Conservation (phyloP, 208 protist genomes). For the Leishmania tropica region DNA sequence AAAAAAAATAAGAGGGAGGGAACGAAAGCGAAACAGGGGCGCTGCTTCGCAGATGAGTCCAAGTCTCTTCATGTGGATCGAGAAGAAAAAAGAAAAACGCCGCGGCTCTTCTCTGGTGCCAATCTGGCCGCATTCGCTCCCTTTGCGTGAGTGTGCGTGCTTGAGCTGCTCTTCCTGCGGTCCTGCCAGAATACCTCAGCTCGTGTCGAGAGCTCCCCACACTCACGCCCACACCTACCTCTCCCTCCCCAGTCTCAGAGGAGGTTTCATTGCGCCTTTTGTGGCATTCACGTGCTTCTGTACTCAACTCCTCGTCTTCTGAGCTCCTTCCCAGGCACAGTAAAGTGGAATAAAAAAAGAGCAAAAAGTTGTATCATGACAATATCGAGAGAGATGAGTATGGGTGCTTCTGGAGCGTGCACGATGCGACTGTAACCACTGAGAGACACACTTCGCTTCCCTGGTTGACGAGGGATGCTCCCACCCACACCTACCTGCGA, state of each 20-base stretch:
- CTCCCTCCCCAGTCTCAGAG: not conserved
- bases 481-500: not conserved
- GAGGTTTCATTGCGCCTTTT: not conserved
- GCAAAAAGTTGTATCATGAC: not conserved
- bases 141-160: not conserved
- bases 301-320: not conserved
- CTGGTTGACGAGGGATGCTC: not conserved
- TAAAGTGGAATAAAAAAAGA: not conserved
- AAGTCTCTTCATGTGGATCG: not conserved
- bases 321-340: not conserved
- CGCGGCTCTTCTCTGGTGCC: not conserved
- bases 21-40: not conserved
- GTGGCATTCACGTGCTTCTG: not conserved
- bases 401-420: not conserved
- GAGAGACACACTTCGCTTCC: not conserved
- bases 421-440: not conserved
- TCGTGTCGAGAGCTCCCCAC: not conserved
- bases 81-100: constrained; percentile 7
- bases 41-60: not conserved
- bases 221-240: not conserved
- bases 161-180: not conserved
- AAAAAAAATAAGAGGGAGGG: not conserved
- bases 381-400: not conserved
- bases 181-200: not conserved
- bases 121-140: not conserved